Evolutionary conservation across 164 flowering plant species (phyloP).

Genomic region (Tinospora cordifolia): DNA sequence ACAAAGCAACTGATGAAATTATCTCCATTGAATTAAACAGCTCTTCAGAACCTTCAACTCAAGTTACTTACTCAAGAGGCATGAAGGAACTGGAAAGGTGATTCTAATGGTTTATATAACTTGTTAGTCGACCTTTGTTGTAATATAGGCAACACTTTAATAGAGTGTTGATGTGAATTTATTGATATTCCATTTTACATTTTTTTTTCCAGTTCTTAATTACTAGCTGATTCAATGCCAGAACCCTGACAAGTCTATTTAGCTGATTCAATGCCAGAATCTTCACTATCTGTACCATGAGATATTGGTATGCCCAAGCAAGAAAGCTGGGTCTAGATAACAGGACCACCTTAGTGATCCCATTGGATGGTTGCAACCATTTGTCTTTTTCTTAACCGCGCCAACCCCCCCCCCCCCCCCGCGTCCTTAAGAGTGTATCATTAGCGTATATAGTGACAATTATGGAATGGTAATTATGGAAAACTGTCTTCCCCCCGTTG

Average conservation of each 20-base stretch:
- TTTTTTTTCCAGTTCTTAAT: background rate
- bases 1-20: constrained; percentile 93
- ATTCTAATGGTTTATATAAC: background rate
- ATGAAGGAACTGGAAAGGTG: constrained; percentile 72
- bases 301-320: background rate
- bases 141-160: background rate
- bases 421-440: no score
- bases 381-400: no score
- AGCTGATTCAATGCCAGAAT: no score
- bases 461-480: no score
- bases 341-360: no score
- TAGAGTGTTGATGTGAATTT: background rate
- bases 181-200: background rate
- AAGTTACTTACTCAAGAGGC: constrained; percentile 43
- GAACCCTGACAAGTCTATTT: background rate
- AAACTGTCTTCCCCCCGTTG: no score
- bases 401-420: no score
- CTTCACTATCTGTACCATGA: background rate
- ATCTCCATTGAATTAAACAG: constrained; percentile 37
- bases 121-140: background rate
- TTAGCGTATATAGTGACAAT: no score
- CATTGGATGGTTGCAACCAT: no score
- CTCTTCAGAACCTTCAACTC: constrained; percentile 24
- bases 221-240: background rate
- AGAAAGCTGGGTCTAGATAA: background rate